Evolutionary conservation across 2,329 filamentous ascomycete species (phyloP).

Genomic region (Nemania diffusa): DNA sequence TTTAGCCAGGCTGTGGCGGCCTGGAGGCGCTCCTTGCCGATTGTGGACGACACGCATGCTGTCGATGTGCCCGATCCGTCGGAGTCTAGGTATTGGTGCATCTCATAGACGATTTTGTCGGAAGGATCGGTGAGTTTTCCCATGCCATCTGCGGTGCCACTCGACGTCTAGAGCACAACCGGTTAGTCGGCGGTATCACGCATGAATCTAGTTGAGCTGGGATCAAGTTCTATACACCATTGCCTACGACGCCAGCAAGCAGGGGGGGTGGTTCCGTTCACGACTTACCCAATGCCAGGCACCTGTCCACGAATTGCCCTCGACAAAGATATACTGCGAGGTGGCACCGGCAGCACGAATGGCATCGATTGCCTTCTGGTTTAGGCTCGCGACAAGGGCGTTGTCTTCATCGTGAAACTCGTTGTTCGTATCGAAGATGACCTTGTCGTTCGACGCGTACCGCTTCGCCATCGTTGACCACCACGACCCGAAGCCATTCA

Average conservation of each 20-base stretch:
- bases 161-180: conserved; percentile 36
- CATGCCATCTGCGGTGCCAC: conserved; percentile 52
- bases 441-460: conserved; percentile 64
- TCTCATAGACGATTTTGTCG: conserved; percentile 65
- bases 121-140: conserved; percentile 59
- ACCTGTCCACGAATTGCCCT: conserved; percentile 65
- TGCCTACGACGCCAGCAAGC: not conserved
- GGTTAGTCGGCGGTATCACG: not conserved
- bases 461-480: conserved; percentile 65
- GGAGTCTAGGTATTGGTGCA: conserved; percentile 69
- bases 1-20: conserved; percentile 66
- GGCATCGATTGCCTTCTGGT: conserved; percentile 71
- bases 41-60: conserved; percentile 59
- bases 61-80: conserved; percentile 63
- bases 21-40: conserved; percentile 60
- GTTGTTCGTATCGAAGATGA: conserved; percentile 75
- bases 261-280: not conserved
- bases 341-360: conserved; percentile 70
- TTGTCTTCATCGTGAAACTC: conserved; percentile 73
- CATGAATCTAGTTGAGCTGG: not conserved
- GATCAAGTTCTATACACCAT: not conserved
- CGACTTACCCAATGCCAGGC: conserved; percentile 54
- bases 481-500: conserved; percentile 64
- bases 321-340: conserved; percentile 64
- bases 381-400: conserved; percentile 66